phyloP scores from a whole-genome alignment of 768 basidiomycete species.

The Pleurotus sapidus region DNA sequence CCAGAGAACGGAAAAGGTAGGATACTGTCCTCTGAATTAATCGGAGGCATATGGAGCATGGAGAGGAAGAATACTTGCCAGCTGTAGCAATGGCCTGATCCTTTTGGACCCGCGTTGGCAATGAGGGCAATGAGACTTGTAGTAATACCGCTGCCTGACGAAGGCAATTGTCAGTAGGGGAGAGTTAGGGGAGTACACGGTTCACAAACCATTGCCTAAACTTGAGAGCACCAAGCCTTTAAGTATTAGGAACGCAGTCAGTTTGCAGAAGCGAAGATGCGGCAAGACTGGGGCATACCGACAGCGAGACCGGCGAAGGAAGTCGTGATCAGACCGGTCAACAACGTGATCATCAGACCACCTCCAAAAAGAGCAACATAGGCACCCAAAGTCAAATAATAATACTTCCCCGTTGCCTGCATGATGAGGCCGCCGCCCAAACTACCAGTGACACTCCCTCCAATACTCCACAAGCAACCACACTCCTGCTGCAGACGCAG shows the following conservation, averaged over 20 bases:
- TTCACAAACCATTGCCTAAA: slow-evolving; percentile 35
- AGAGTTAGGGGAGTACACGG: background rate
- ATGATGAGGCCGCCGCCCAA: slow-evolving; percentile 51
- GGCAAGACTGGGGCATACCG: slow-evolving; percentile 28
- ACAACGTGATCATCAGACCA: slow-evolving; percentile 30
- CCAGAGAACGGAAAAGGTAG: slow-evolving; percentile 65
- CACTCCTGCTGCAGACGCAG: slow-evolving; percentile 47
- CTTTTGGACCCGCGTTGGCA: slow-evolving; percentile 54
- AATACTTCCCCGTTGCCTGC: slow-evolving; percentile 58
- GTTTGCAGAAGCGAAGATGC: background rate
- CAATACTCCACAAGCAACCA: slow-evolving; percentile 51
- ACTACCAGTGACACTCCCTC: slow-evolving; percentile 47
- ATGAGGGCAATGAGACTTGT: slow-evolving; percentile 60
- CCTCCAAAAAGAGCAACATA: slow-evolving; percentile 39
- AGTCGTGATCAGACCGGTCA: slow-evolving; percentile 34
- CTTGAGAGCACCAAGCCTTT: slow-evolving; percentile 32
- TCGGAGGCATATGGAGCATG: too few relatives aligned
- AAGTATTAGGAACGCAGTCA: background rate
- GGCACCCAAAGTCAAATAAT: slow-evolving; percentile 42
- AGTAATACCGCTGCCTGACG: slow-evolving; percentile 47
- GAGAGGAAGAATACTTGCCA: slow-evolving; percentile 26
- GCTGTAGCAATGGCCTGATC: slow-evolving; percentile 69
- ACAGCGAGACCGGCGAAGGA: slow-evolving; percentile 35
- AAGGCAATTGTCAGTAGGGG: background rate
- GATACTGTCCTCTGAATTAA: slow-evolving; percentile 36